phyloP scores from a whole-genome alignment of 192 early-diverging fungal genomes.

The Allomyces macrogynus region DNA sequence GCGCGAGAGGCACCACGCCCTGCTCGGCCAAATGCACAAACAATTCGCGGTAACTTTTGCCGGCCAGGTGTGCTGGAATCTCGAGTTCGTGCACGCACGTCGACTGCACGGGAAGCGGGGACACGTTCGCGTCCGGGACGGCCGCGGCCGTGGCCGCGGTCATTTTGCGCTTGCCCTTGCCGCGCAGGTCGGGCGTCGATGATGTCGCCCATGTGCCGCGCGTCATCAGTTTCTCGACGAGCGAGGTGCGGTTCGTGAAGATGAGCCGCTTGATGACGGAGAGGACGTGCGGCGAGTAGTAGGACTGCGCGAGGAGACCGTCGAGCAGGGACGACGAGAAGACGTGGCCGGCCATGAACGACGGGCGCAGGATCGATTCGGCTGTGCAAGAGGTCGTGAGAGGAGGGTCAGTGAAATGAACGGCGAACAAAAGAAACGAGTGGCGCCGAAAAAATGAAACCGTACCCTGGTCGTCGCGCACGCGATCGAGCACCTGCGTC shows the following conservation, averaged over 20 bases:
- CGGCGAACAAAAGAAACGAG: too few species aligned
- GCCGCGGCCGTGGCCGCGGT: background rate
- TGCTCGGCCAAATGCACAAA: conserved; percentile 27
- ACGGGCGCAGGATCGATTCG: conserved; percentile 39
- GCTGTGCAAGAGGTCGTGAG: conserved; percentile 6
- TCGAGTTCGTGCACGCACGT: conserved; percentile 20
- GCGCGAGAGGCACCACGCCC: conserved; percentile 28
- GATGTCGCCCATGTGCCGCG: background rate
- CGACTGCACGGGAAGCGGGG: conserved; percentile 12
- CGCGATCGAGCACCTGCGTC: conserved; percentile 15
- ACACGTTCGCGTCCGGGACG: conserved; percentile 4
- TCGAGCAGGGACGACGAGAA: conserved; percentile 49
- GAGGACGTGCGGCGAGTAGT: conserved; percentile 41
- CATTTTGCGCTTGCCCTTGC: conserved; percentile 12
- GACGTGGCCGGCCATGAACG: conserved; percentile 51
- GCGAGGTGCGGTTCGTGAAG: conserved; percentile 20
- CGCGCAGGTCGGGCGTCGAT: conserved; percentile 3
- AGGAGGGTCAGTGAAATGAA: too few species aligned
- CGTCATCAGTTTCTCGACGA: background rate
- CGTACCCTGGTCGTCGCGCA: conserved; percentile 23
- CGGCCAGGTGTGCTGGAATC: conserved; percentile 19
- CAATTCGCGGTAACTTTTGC: conserved; percentile 22
- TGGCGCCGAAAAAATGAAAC: background rate
- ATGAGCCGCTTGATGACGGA: conserved; percentile 33
- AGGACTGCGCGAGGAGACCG: conserved; percentile 47